A percentile compares a stretch with the other conserved stretches of the same genome.
Evolutionary conservation across 2,329 filamentous ascomycete genomes (phyloP).

Genomic region (Daldinia eschscholtzii): DNA sequence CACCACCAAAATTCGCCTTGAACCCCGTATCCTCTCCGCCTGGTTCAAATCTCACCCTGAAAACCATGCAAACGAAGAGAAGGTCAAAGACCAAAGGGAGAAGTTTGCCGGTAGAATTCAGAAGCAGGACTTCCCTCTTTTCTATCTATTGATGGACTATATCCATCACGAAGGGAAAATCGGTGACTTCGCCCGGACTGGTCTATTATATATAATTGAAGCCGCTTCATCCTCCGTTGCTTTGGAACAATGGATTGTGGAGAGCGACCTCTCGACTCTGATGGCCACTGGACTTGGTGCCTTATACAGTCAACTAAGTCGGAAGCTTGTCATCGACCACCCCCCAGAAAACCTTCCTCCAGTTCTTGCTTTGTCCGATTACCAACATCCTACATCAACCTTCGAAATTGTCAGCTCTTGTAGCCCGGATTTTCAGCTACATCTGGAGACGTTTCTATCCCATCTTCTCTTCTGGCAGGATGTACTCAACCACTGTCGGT

Average conservation of each 20-base stretch:
- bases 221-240: conserved; percentile 84
- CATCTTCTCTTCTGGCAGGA: conserved; percentile 99
- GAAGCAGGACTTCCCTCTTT: conserved; percentile 93
- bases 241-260: conserved; percentile 95
- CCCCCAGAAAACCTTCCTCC: conserved; percentile 81
- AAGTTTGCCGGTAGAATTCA: conserved; percentile 87
- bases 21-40: conserved; percentile 85
- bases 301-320: conserved; percentile 74
- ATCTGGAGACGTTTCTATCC: conserved; percentile 92
- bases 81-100: conserved; percentile 64
- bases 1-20: conserved; percentile 92
- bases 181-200: conserved; percentile 95
- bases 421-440: conserved; percentile 81
- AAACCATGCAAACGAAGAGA: conserved; percentile 53
- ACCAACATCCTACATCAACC: conserved; percentile 77
- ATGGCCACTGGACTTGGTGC: conserved; percentile 96
- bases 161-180: conserved; percentile 95
- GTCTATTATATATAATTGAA: conserved; percentile 94
- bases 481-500: conserved; percentile 94
- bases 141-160: conserved; percentile 95
- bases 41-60: conserved; percentile 82
- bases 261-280: conserved; percentile 93
- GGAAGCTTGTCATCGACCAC: conserved; percentile 85
- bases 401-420: conserved; percentile 80
- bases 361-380: conserved; percentile 90